Evolutionary conservation across 805 yeast genomes (phyloP).

Genomic region (Yamadazyma takamatsuzukensis): DNA sequence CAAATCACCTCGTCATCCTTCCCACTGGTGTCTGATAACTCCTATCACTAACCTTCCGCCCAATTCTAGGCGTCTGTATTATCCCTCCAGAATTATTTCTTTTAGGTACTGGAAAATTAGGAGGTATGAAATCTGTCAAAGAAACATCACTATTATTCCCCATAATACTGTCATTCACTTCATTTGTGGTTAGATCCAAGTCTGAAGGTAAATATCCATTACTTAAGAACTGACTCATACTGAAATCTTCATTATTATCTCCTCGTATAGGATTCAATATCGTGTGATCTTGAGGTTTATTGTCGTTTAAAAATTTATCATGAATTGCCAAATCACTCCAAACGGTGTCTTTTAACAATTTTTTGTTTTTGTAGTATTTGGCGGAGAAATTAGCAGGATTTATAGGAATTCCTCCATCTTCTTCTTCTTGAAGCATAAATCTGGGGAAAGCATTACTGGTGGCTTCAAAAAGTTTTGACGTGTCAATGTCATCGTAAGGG

Average conservation of each 20-base stretch:
- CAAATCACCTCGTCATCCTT: conserved; percentile 31
- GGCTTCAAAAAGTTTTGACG: conserved; percentile 33
- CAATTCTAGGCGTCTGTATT: conserved; percentile 36
- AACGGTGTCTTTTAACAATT: conserved; percentile 23
- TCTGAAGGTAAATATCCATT: conserved; percentile 15
- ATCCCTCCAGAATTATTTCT: conserved; percentile 12
- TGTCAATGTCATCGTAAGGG: conserved; percentile 41
- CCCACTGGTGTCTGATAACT: conserved; percentile 41
- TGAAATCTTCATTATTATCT: conserved; percentile 14
- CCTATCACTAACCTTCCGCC: conserved; percentile 33
- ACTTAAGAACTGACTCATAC: conserved; percentile 26
- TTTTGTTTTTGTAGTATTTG: conserved; percentile 32
- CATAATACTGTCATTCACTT: conserved; percentile 23
- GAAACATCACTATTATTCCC: conserved; percentile 31
- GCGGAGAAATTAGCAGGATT: conserved; percentile 36
- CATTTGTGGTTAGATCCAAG: conserved; percentile 14
- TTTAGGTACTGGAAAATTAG: conserved; percentile 13
- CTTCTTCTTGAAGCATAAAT: conserved; percentile 35
- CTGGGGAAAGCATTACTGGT: conserved; percentile 35
- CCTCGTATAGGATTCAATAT: conserved; percentile 24
- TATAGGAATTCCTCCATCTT: conserved; percentile 36
- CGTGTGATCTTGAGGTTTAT: conserved; percentile 25
- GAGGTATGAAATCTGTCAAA: conserved; percentile 21
- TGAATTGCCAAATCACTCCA: conserved; percentile 35
- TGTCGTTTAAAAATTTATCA: conserved; percentile 20